These are phyloP conservation scores for Cryptosporidium ryanae DNA, from an alignment of 169 alveolate species.

Conservation along the genomic window DNA sequence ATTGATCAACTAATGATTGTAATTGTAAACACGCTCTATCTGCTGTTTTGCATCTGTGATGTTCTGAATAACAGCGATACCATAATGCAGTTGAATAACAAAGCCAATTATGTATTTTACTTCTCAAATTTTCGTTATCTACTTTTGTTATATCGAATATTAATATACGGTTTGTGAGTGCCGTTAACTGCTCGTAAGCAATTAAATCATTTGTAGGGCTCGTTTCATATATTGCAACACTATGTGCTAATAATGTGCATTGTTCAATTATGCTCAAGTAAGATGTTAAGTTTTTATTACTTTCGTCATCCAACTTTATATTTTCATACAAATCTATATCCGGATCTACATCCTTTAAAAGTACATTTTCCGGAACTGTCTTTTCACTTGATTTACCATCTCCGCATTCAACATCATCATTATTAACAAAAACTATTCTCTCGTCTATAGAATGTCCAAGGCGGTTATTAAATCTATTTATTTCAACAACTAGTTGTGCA, in stretches of 20 bases:
- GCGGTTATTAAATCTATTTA: slow-evolving; percentile 73
- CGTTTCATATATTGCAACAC: slow-evolving; percentile 80
- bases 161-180: slow-evolving; percentile 68
- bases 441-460: neutral
- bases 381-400: slow-evolving; percentile 17
- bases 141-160: slow-evolving; percentile 83
- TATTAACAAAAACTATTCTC: neutral
- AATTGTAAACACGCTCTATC: slow-evolving; percentile 86
- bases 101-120: slow-evolving; percentile 83
- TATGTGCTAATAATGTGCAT: slow-evolving; percentile 81
- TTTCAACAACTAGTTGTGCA: slow-evolving; percentile 84
- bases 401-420: slow-evolving; percentile 74
- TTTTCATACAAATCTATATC: slow-evolving; percentile 82
- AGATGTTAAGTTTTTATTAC: slow-evolving; percentile 70
- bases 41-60: slow-evolving; percentile 81
- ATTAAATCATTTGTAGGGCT: slow-evolving; percentile 84
- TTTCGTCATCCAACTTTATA: slow-evolving; percentile 77
- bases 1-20: slow-evolving; percentile 85
- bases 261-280: slow-evolving; percentile 80
- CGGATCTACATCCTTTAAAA: slow-evolving; percentile 80
- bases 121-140: slow-evolving; percentile 80
- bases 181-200: slow-evolving; percentile 68
- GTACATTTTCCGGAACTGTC: slow-evolving; percentile 80
- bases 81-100: slow-evolving; percentile 84
- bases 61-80: slow-evolving; percentile 84